Base-by-base conservation (phyloP, 2,329 filamentous ascomycete species). In the Acrocalymma vagum region DNA sequence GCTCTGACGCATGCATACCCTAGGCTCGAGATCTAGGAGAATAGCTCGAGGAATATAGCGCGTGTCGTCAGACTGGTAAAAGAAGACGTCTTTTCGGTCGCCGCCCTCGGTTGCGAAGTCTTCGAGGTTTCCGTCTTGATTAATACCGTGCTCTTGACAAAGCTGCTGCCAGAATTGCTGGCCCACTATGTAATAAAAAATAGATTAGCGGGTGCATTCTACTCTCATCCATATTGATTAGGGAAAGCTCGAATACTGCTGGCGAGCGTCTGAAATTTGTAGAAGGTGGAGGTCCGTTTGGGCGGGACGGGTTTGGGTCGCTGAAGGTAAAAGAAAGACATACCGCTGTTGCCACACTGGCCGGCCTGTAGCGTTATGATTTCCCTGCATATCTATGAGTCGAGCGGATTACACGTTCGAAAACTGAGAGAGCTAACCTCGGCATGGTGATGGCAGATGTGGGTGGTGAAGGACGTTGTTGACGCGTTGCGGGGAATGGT, bases 151-250 rank as follows among this genome's bases (percentile, higher is more conserved):
- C 74, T 99, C 94, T 70, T 93, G 88, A 72, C 94, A 99, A 46
- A 97, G 83, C 75, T 97, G 94, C 72, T 97, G 93, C 94, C 94
- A 99, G 76, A 99, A 99, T 69, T 97, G 90, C 65, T 90, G 93
- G 45, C 94, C 94, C 71, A 97, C 91, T 96, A 63, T 25, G 46
- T 17, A 38, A 11, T 34, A n/a, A n/a, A n/a, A n/a, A n/a, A n/a
- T n/a, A n/a, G n/a, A n/a, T n/a, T n/a, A n/a, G n/a, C n/a, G n/a
- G n/a, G n/a, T n/a, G n/a, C n/a, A n/a, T n/a, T n/a, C n/a, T n/a
- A n/a, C n/a, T n/a, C n/a, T n/a, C n/a, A n/a, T n/a, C n/a, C n/a
- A n/a, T n/a, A n/a, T n/a, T n/a, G n/a, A n/a, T n/a, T n/a, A n/a
- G n/a, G n/a, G n/a, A n/a, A n/a, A n/a, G n/a, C n/a, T n/a, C n/a